Conservation (phyloP, 2,329 filamentous ascomycete species). For the Aspergillus pseudonomiae region DNA sequence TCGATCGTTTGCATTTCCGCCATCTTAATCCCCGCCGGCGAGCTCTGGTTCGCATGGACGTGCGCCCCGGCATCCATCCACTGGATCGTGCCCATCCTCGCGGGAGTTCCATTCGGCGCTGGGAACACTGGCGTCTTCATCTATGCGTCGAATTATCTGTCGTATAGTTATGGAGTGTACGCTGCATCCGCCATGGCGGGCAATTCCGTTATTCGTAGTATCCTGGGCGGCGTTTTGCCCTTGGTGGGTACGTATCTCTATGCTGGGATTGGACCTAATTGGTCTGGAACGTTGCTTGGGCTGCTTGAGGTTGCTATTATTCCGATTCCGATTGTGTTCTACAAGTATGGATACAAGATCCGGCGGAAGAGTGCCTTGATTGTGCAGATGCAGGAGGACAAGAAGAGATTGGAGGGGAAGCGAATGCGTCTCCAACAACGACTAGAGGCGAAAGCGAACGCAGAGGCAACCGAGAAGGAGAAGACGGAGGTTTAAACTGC, state of each 20-base stretch:
- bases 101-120: slow-evolving; percentile 76
- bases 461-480: slow-evolving; percentile 20
- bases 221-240: slow-evolving; percentile 77
- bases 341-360: slow-evolving; percentile 61
- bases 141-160: slow-evolving; percentile 79
- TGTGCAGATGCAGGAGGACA: slow-evolving; percentile 59
- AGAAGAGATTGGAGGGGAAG: slow-evolving; percentile 50
- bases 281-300: slow-evolving; percentile 76
- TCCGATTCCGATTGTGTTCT: slow-evolving; percentile 80
- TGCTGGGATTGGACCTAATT: slow-evolving; percentile 67
- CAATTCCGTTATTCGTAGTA: slow-evolving; percentile 72
- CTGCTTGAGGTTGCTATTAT: slow-evolving; percentile 73
- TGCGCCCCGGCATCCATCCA: slow-evolving; percentile 75
- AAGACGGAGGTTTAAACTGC: slow-evolving; percentile 20
- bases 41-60: slow-evolving; percentile 88
- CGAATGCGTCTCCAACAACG: slow-evolving; percentile 25
- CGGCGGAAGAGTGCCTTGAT: slow-evolving; percentile 60
- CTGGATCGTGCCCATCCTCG: slow-evolving; percentile 78
- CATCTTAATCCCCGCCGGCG: slow-evolving; percentile 72
- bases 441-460: slow-evolving; percentile 12
- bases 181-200: slow-evolving; percentile 79
- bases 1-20: slow-evolving; percentile 78
- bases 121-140: slow-evolving; percentile 82
- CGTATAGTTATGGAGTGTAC: slow-evolving; percentile 78
- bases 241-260: slow-evolving; percentile 77